Evolutionary conservation across 2,329 filamentous ascomycete species (phyloP), one percentile per base, ranked within the genome.

Genomic region (Macrophomina tecta): DNA sequence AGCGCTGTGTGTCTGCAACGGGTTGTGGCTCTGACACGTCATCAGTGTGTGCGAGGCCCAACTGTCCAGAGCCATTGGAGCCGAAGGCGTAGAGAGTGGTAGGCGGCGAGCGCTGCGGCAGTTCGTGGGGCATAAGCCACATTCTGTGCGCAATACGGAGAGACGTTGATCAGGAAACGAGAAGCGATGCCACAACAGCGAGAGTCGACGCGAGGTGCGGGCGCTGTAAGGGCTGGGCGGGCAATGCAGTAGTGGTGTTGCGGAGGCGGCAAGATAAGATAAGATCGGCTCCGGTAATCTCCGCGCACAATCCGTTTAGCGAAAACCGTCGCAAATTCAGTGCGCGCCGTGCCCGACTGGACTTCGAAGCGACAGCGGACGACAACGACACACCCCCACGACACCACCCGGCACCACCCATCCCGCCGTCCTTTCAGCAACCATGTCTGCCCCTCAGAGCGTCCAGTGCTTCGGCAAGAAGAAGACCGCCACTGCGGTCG

Each of bases 401-500:
- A 66, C 45, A 66, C 38, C 55, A 61, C 46, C 56, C 64, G 53
- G 64, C 64, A 66, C 64, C 61, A 45, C 64, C 42, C 38, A 46
- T 38, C 52, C 16, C 48, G 55, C 64, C 64, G 60, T 62, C 64
- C 45, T 18, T 18, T 45, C 77, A 79, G 80, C 82, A 86, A 91
- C 80, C 83, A 92, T 93, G 89, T 90, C 91, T 83, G 85, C 89
- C 64, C 36, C 49, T 61, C 82, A 83, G 75, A 82, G 78, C 75
- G 82, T 83, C 71, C 93, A 97, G 89, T 97, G 93, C 91, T 97
- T 98, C 91, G 94, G 94, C 90, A 97, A 97, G 91, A 85, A 84
- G 82, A 85, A 83, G 81, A 84, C 82, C 69, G 83, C 83, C 73
- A 85, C 83, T 88, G 93, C 93, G 78, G 93, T 96, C 85, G 93